Evolutionary conservation across 768 basidiomycete genomes (phyloP).

Genomic region (Kwoniella botswanensis): DNA sequence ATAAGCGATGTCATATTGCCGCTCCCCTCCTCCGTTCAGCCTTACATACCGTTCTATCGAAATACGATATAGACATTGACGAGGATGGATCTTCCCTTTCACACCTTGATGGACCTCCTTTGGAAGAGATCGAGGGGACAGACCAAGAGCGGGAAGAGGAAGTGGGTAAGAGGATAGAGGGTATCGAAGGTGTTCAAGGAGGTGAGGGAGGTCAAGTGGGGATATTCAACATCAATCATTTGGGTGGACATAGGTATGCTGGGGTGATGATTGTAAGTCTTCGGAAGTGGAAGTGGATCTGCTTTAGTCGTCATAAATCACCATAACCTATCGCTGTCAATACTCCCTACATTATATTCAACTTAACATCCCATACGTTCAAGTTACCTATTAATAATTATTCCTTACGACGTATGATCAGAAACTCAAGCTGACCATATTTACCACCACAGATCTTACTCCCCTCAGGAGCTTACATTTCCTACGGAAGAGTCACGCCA

Average conservation of each 20-base stretch:
- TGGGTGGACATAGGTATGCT: conserved; percentile 91
- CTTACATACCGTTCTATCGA: conserved; percentile 66
- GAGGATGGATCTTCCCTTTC: conserved; percentile 43
- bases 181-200: conserved; percentile 64
- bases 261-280: conserved; percentile 83
- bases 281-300: too few relatives aligned
- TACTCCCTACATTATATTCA: too few relatives aligned
- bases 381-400: neutral
- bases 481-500: conserved; percentile 92
- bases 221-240: conserved; percentile 83
- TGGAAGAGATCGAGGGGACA: conserved; percentile 68
- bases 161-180: conserved; percentile 62
- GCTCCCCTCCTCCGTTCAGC: conserved; percentile 65
- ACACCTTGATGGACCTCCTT: conserved; percentile 62
- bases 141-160: conserved; percentile 66
- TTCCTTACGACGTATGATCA: neutral
- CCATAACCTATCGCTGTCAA: too few relatives aligned
- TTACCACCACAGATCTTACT: conserved; percentile 71
- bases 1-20: conserved; percentile 87
- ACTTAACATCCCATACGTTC: too few relatives aligned
- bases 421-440: too few relatives aligned
- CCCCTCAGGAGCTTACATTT: conserved; percentile 81
- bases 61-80: conserved; percentile 57
- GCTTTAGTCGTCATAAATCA: too few relatives aligned
- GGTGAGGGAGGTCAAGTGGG: conserved; percentile 69